These are phyloP conservation scores for Boletus sensibilis DNA, from an alignment of 768 basidiomycete genomes.

Conservation along the genomic window DNA sequence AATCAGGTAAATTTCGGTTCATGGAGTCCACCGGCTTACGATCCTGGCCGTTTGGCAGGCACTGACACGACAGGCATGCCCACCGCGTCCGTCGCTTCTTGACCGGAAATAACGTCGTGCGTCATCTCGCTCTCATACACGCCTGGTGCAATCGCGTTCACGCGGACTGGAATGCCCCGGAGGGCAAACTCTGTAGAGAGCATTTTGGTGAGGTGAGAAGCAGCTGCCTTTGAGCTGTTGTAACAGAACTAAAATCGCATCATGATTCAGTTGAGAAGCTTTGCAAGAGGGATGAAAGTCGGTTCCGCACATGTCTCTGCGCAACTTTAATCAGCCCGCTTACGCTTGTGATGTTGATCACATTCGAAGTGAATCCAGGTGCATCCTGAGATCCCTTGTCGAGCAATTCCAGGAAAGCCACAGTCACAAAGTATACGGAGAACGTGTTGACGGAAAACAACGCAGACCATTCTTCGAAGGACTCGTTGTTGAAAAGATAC, in stretches of 20 bases:
- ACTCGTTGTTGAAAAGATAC: slow-evolving; percentile 69
- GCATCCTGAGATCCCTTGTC: slow-evolving; percentile 66
- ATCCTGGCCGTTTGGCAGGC: slow-evolving; percentile 62
- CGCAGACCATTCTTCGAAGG: slow-evolving; percentile 59
- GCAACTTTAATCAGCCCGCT: slow-evolving; percentile 69
- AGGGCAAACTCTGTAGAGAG: slow-evolving; percentile 73
- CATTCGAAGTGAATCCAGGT: slow-evolving; percentile 56
- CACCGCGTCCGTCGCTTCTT: slow-evolving; percentile 49
- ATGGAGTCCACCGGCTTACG: slow-evolving; percentile 44
- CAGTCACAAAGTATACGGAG: slow-evolving; percentile 75
- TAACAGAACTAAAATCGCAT: slow-evolving; percentile 61
- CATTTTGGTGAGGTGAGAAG: slow-evolving; percentile 74
- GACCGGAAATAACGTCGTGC: slow-evolving; percentile 43
- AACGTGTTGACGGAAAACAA: slow-evolving; percentile 69
- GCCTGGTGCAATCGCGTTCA: slow-evolving; percentile 75
- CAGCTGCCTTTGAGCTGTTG: slow-evolving; percentile 79
- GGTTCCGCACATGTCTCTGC: slow-evolving; percentile 69
- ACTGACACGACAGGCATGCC: slow-evolving; percentile 60
- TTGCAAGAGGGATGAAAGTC: background rate
- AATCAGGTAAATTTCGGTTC: slow-evolving; percentile 3
- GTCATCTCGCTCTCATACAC: slow-evolving; percentile 81
- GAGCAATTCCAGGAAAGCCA: slow-evolving; percentile 73
- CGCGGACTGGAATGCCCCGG: slow-evolving; percentile 64
- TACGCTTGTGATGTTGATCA: slow-evolving; percentile 78
- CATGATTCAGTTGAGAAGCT: background rate